These are phyloP conservation scores for Kurtzmaniella cleridarum DNA, from an alignment of 805 yeast genomes.

Conservation along the genomic window DNA sequence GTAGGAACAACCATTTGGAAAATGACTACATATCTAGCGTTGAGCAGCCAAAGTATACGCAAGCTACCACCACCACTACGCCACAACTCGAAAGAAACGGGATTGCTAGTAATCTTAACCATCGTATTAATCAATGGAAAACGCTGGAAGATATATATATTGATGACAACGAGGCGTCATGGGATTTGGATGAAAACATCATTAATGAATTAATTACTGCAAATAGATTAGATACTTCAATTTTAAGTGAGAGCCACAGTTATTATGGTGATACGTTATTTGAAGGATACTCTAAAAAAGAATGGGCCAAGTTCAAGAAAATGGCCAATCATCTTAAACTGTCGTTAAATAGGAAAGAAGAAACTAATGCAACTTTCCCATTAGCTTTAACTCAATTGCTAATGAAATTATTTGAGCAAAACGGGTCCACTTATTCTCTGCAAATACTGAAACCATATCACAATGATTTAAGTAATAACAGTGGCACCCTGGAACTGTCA, in stretches of 20 bases:
- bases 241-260: not conserved
- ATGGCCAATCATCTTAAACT: constrained; percentile 4
- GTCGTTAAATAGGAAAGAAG: constrained; percentile 3
- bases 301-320: constrained; percentile 5
- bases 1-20: constrained; percentile 7
- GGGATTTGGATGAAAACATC: constrained; percentile 29
- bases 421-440: not conserved
- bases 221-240: not conserved
- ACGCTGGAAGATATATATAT: constrained; percentile 7
- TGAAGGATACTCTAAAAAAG: constrained; percentile 3
- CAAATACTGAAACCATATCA: not conserved
- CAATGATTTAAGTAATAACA: not conserved
- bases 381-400: constrained; percentile 4
- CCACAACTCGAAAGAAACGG: not conserved
- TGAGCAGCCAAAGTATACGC: constrained; percentile 3
- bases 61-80: not conserved
- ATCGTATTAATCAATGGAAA: constrained; percentile 18
- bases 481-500: not conserved
- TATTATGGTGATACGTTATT: constrained; percentile 8
- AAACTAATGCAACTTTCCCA: constrained; percentile 2
- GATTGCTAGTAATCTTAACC: constrained; percentile 1
- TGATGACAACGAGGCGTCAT: constrained; percentile 32
- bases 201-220: not conserved
- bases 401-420: constrained; percentile 3
- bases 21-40: constrained; percentile 6